phyloP scores from a whole-genome alignment of 257 asterid species.

The Jacaranda copaia region DNA sequence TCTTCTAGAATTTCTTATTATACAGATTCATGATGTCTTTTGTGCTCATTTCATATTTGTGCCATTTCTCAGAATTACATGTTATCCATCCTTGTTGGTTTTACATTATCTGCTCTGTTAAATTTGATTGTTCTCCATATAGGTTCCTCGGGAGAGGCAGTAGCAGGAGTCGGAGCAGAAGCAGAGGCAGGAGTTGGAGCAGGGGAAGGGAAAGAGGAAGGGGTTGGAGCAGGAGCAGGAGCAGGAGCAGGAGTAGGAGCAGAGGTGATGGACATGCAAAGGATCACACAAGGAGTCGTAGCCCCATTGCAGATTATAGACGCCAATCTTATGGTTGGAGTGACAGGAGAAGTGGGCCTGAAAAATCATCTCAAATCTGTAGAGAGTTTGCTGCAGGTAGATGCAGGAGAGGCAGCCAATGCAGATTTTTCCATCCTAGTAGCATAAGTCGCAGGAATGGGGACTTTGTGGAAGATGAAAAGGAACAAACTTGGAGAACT shows the following conservation, averaged over 20 bases:
- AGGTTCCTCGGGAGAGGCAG: constrained; percentile 40
- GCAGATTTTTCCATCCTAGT: constrained; percentile 73
- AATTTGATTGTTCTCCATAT: too few species aligned
- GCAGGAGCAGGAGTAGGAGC: constrained; percentile 51
- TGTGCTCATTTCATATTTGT: too few species aligned
- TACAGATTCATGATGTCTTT: not conserved
- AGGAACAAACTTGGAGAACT: constrained; percentile 54
- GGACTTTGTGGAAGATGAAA: constrained; percentile 48
- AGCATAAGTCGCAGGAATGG: constrained; percentile 43
- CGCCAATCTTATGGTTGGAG: constrained; percentile 64
- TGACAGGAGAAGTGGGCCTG: constrained; percentile 61
- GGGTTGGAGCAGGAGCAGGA: constrained; percentile 43
- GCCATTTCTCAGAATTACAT: too few species aligned
- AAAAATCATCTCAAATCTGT: constrained; percentile 67
- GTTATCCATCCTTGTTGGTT: too few species aligned
- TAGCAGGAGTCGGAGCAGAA: constrained; percentile 51
- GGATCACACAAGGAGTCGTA: constrained; percentile 60
- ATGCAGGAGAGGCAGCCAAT: constrained; percentile 82
- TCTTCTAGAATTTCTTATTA: constrained; percentile 15
- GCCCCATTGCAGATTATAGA: constrained; percentile 60
- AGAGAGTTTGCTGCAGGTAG: constrained; percentile 67
- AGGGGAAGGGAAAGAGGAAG: constrained; percentile 41
- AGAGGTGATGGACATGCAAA: constrained; percentile 47
- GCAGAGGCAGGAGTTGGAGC: constrained; percentile 44
- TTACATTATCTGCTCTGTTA: too few species aligned